These are phyloP conservation scores for Arthroderma sp. DNA, from an alignment of 2,329 filamentous ascomycete genomes.

Conservation along the genomic window DNA sequence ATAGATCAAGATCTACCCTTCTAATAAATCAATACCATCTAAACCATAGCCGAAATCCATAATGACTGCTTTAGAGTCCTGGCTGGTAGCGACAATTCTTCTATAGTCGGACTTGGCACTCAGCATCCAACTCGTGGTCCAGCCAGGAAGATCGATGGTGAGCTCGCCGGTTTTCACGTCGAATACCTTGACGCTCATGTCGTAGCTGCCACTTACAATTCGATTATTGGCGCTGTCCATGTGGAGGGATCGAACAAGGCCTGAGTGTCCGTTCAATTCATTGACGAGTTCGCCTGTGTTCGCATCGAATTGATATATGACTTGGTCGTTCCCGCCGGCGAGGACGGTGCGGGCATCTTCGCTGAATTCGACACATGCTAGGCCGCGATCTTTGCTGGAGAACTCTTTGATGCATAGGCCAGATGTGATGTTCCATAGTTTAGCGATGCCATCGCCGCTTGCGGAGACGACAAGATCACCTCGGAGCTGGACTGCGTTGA, in stretches of 20 bases:
- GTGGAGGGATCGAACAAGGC: slow-evolving; percentile 78
- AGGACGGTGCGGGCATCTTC: slow-evolving; percentile 90
- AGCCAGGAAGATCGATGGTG: slow-evolving; percentile 76
- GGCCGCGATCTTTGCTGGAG: slow-evolving; percentile 73
- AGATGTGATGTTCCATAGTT: slow-evolving; percentile 87
- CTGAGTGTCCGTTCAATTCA: slow-evolving; percentile 69
- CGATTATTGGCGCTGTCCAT: slow-evolving; percentile 77
- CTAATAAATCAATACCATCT: slow-evolving; percentile 39
- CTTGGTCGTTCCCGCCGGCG: slow-evolving; percentile 86
- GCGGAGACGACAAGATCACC: slow-evolving; percentile 88
- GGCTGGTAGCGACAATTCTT: slow-evolving; percentile 84
- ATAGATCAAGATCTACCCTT: slow-evolving; percentile 19
- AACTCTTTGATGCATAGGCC: slow-evolving; percentile 86
- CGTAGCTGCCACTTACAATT: slow-evolving; percentile 84
- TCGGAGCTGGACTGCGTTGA: slow-evolving; percentile 91
- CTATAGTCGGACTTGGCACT: slow-evolving; percentile 93
- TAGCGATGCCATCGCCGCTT: slow-evolving; percentile 83
- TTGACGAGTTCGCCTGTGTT: slow-evolving; percentile 74
- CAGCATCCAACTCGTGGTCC: slow-evolving; percentile 94
- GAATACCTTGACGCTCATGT: slow-evolving; percentile 90
- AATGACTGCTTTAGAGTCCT: slow-evolving; percentile 82
- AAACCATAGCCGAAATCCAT: slow-evolving; percentile 67
- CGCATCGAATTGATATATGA: slow-evolving; percentile 92
- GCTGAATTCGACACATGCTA: slow-evolving; percentile 91
- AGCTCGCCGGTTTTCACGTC: slow-evolving; percentile 69